Base-by-base conservation (phyloP, 2,329 filamentous ascomycete species). In the Neodidymelliopsis sp. region DNA sequence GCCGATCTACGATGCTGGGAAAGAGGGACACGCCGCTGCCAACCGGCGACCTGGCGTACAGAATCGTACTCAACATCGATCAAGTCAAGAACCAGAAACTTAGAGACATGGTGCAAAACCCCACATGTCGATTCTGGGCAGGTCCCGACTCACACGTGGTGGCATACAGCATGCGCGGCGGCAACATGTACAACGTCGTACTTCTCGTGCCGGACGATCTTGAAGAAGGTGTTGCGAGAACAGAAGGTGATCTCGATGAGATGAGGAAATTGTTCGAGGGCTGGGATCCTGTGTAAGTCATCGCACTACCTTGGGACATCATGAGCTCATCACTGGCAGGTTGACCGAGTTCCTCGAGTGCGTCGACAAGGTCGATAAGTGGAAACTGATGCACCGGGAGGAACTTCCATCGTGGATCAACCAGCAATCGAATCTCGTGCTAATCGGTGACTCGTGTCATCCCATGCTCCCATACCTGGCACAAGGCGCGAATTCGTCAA, bases 1-100 rank as follows among this genome's bases (percentile, higher is more conserved):
- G 79, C 33, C 77, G 84, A 0, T 75, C 79, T 4, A 45, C 50
- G 3, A 54, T 65, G 37, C 49, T 62, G 10, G 59, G 57, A 8
- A 53, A 53, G 4, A 54, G 39, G 8, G 59, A 63, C 18, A 33
- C 56, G 19, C 62, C 57, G 2, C 41, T 57, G 9, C 79, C 82
- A 0, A 88, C 84, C 0, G 85, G 85, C 0, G 85, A 89, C 62
- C 66, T 88, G 11, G 86, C 85, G 1, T 89, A 87, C 59, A 76
- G 85, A 2, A 81, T 88, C 24, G 79, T 86, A 0, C 72, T 88
- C 3, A 66, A 72, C 0, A 61, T 80, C 0, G 76, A 82, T 6
- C 74, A 84, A 22, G 75, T 87, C 1, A 56, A 71, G 0, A 81
- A 85, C 30, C 70, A 74, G 16, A 72, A 77, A 0, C 66, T 88